A percentile compares a stretch with the other conserved stretches of the same genome.
phyloP scores from a whole-genome alignment of 805 yeast genomes.

The Teunomyces pallodes region DNA sequence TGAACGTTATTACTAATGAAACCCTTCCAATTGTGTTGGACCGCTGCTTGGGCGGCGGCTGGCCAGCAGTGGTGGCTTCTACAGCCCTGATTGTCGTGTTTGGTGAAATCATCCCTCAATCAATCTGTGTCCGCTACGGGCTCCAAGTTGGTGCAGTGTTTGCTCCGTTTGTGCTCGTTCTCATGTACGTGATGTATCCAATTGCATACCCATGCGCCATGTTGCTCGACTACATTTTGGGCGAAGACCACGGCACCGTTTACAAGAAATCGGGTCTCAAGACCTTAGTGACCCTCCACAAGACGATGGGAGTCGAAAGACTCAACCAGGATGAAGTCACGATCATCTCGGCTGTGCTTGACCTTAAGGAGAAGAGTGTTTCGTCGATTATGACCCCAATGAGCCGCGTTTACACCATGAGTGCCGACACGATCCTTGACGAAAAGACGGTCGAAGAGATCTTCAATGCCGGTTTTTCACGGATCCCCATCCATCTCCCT shows the following conservation, averaged over 20 bases:
- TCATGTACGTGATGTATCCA: conserved; percentile 91
- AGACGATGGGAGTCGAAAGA: conserved; percentile 93
- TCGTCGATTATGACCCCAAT: conserved; percentile 91
- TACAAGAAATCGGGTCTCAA: conserved; percentile 91
- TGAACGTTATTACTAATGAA: conserved; percentile 91
- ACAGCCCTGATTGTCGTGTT: conserved; percentile 90
- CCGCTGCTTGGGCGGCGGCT: conserved; percentile 92
- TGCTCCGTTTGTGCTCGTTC: conserved; percentile 77
- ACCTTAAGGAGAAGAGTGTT: conserved; percentile 88
- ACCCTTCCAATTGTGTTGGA: conserved; percentile 92
- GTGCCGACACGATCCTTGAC: conserved; percentile 78
- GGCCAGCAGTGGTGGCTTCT: conserved; percentile 94
- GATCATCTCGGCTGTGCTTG: conserved; percentile 89
- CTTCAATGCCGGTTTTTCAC: conserved; percentile 88
- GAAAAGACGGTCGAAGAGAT: conserved; percentile 84
- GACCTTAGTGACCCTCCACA: conserved; percentile 87
- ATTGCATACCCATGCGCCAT: conserved; percentile 87
- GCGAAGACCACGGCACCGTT: conserved; percentile 95
- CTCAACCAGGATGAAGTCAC: conserved; percentile 94
- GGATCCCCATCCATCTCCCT: conserved; percentile 92
- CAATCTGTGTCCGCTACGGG: conserved; percentile 90
- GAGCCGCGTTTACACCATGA: conserved; percentile 82
- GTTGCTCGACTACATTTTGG: conserved; percentile 75
- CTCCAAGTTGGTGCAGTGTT: conserved; percentile 86
- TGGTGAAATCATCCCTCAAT: conserved; percentile 96